A percentile compares a stretch with the other conserved stretches of the same genome.
phyloP scores from a whole-genome alignment of 2,329 filamentous ascomycete species.

The Anthostomella pinea region DNA sequence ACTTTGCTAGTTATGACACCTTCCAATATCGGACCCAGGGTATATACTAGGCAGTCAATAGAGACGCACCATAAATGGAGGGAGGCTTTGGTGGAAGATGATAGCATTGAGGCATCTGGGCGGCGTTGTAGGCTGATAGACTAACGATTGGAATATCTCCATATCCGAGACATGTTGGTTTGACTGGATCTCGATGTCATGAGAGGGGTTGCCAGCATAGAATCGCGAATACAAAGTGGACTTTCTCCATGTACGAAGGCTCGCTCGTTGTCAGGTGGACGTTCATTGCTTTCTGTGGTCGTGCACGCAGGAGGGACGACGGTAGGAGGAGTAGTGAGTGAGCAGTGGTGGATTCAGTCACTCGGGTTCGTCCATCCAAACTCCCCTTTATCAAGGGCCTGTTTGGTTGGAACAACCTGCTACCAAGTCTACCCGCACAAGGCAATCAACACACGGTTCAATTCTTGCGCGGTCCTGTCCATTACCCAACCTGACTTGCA shows the following conservation, averaged over 20 bases:
- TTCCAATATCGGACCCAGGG: slow-evolving; percentile 87
- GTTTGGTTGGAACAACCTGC: too few species aligned
- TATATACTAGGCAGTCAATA: slow-evolving; percentile 61
- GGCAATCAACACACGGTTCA: too few species aligned
- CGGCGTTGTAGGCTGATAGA: slow-evolving; percentile 32
- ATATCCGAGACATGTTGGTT: slow-evolving; percentile 20
- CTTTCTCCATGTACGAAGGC: slow-evolving; percentile 9
- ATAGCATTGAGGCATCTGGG: slow-evolving; percentile 30
- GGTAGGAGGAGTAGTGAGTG: too few species aligned
- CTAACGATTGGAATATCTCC: slow-evolving; percentile 25
- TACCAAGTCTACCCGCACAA: too few species aligned
- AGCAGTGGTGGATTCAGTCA: too few species aligned
- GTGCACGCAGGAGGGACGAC: neutral
- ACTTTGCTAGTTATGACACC: slow-evolving; percentile 65
- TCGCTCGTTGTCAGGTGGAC: neutral
- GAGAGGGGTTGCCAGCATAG: slow-evolving; percentile 14
- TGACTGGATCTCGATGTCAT: slow-evolving; percentile 21
- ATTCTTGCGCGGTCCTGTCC: too few species aligned
- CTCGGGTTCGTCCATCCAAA: too few species aligned
- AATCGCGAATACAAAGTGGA: slow-evolving; percentile 17
- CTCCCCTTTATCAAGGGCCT: too few species aligned
- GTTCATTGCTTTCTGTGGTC: neutral
- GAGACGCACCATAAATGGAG: slow-evolving; percentile 8
- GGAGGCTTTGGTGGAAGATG: slow-evolving; percentile 15
- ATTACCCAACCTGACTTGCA: too few species aligned